These are phyloP conservation scores for Amaranthus hypochondriacus DNA, from an alignment of 148 eudicot genomes.

Conservation along the genomic window DNA sequence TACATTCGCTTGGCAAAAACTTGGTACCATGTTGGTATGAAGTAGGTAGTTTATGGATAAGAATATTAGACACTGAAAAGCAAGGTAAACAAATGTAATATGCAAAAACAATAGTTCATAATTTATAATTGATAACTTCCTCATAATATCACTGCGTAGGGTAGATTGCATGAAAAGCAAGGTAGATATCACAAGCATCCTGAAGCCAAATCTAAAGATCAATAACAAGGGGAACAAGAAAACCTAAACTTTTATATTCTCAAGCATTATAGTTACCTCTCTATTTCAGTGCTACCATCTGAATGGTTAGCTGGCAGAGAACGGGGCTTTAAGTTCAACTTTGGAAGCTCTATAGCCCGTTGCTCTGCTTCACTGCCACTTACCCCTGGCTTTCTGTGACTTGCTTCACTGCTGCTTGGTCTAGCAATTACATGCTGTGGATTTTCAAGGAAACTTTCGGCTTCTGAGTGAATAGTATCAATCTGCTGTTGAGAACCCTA, in stretches of 20 bases:
- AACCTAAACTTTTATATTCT: not conserved
- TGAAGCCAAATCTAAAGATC: not conserved
- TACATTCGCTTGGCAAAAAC: too few species aligned
- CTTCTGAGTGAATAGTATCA: constrained; percentile 30
- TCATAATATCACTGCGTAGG: not conserved
- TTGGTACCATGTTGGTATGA: too few species aligned
- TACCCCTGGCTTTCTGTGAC: constrained; percentile 28
- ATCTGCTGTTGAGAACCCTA: constrained; percentile 37
- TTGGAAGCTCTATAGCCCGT: constrained; percentile 62
- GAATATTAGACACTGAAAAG: too few species aligned
- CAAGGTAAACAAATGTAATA: too few species aligned
- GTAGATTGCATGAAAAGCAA: not conserved
- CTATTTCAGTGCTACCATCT: constrained; percentile 35
- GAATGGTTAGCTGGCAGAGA: constrained; percentile 49
- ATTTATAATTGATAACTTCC: not conserved
- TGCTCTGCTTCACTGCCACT: constrained; percentile 37
- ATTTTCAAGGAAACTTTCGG: constrained; percentile 21
- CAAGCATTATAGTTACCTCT: constrained; percentile 35
- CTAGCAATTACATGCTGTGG: constrained; percentile 35
- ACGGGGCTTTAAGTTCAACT: constrained; percentile 74
- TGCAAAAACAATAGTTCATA: too few species aligned
- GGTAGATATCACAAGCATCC: not conserved
- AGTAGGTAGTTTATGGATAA: too few species aligned
- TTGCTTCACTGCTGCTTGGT: constrained; percentile 29
- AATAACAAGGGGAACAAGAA: not conserved